Conservation (phyloP, 192 early-diverging fungal genomes). For the Backusella morwellensis region DNA sequence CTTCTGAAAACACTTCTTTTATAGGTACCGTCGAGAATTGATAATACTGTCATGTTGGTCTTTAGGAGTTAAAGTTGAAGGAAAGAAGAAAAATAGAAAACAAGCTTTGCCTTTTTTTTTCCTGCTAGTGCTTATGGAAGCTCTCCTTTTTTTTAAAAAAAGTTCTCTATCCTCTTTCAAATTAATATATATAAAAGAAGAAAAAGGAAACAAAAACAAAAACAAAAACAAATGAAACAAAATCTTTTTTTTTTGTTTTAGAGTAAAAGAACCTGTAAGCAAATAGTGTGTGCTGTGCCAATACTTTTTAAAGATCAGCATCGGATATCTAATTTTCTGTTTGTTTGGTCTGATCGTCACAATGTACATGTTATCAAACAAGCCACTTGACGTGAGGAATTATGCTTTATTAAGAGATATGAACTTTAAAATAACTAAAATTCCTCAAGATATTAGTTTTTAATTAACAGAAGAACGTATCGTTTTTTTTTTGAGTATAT, state of each 20-base stretch:
- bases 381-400: not conserved
- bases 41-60: not conserved
- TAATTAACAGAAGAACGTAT: not conserved
- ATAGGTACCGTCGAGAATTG: conserved; percentile 1
- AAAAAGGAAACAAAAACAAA: not conserved
- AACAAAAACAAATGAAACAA: not conserved
- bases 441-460: not conserved
- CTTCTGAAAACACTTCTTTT: not conserved
- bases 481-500: not conserved
- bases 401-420: not conserved
- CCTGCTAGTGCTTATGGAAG: not conserved
- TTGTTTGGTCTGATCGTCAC: not conserved
- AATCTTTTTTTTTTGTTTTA: not conserved
- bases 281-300: not conserved
- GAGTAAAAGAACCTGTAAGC: not conserved
- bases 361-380: not conserved
- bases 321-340: not conserved
- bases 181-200: not conserved
- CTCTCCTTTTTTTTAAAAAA: not conserved
- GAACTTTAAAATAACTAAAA: not conserved
- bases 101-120: not conserved
- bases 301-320: conserved; percentile 1
- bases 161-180: not conserved
- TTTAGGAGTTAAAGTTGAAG: not conserved
- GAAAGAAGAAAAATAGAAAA: not conserved